Base-by-base conservation (phyloP, 2,329 filamentous ascomycete genomes). In the Sarocladium oryzae region DNA sequence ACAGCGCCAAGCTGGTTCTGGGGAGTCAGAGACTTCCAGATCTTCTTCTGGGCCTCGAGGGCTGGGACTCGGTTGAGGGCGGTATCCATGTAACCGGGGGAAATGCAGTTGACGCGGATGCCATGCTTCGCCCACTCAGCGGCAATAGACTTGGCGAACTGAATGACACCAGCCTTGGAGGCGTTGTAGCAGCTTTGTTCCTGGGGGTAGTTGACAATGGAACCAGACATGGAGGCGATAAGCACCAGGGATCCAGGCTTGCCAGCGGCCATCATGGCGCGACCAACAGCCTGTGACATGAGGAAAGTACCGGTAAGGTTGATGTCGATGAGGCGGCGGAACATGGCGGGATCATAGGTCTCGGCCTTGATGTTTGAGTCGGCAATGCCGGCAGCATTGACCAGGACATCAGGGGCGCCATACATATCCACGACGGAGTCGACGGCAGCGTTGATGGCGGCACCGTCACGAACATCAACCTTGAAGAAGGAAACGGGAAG, bases 51-150 rank as follows among this genome's bases (percentile, higher is more conserved):
- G 45, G 84, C 85, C 56, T 90, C 86, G 18, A 90, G 81, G 35
- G 84, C 84, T 20, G 86, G 85, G 7, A 88, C 85, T 54, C 84
- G 83, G 79, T 89, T 91, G 56, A 89, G 75, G 4, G 84, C 85
- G 4, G 88, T 93, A 73, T 91, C 86, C 84, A 92, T 91, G 74
- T 92, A 92, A 26, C 88, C 88, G 18, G 88, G 88, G 6, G 84
- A 88, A 69, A 92, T 89, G 68, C 82, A 85, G 78, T 93, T 93
- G 62, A 91, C 87, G 33, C 88, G 84, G 63, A 92, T 89, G 60
- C 78, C 77, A 69, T 89, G 78, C 70, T 88, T 86, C 61, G 88
- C 86, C 88, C 88, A 92, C 71, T 93, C 88, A 51, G 87, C 86
- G 38, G 86, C 88, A 21, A 93, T 80, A 3, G 86, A 89, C 74